These are phyloP conservation scores for Skeletonema grethae DNA, from an alignment of 108 stramenopile genomes.

Conservation along the genomic window DNA sequence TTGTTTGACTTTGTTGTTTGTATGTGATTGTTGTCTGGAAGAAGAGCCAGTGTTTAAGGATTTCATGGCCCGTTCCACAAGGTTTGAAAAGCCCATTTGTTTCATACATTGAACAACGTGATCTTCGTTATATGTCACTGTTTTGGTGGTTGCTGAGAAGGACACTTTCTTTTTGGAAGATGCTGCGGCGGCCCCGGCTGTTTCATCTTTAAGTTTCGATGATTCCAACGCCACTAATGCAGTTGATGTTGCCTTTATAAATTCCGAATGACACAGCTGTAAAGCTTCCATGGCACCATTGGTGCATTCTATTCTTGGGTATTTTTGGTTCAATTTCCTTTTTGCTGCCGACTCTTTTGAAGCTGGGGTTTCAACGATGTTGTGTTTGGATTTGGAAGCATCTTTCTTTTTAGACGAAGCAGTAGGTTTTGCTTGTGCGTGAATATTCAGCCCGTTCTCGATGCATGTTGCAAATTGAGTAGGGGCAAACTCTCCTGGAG, in stretches of 20 bases:
- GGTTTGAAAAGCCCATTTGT: conserved; percentile 16
- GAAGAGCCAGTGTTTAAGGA: conserved; percentile 11
- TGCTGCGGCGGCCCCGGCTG: neutral
- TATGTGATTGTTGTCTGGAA: neutral
- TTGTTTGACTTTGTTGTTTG: neutral
- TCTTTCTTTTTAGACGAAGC: neutral
- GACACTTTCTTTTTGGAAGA: conserved; percentile 3
- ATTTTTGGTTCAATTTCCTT: neutral
- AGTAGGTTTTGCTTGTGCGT: neutral
- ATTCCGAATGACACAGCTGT: conserved; percentile 22
- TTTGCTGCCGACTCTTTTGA: neutral
- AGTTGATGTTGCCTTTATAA: neutral
- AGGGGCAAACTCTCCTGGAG: conserved; percentile 19
- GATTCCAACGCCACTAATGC: conserved; percentile 9
- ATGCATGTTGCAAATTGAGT: conserved; percentile 20
- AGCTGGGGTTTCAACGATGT: conserved; percentile 1
- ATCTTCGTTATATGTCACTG: conserved; percentile 14
- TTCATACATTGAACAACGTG: conserved; percentile 15
- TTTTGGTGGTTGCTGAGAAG: conserved; percentile 7
- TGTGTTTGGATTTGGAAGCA: neutral
- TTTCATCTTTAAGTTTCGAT: neutral
- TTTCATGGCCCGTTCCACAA: conserved; percentile 15
- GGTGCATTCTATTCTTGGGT: conserved; percentile 22
- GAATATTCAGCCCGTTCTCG: conserved; percentile 15
- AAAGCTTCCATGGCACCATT: conserved; percentile 35